Base-by-base conservation (phyloP, 306 rosid species). In the Spatholobus suberectus region DNA sequence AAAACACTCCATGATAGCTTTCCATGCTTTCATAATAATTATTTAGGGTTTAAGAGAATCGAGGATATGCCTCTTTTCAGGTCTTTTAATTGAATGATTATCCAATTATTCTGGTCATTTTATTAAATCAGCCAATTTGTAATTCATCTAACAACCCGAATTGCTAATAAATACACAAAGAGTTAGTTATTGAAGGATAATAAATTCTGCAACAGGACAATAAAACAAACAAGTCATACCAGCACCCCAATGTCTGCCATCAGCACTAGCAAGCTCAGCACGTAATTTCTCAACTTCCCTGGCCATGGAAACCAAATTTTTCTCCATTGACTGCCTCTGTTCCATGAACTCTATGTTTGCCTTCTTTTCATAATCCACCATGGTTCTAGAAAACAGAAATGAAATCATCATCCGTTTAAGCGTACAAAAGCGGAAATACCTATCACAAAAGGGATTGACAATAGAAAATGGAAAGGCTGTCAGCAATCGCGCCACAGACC, bases 321-420 rank as follows among this genome's bases (percentile, higher is more conserved):
- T 94, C 89, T 92, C 97, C 98, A 94, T 90, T 17, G 91, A 86
- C 90, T 91, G 97, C 84, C 94, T 91, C 87, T 94, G 98, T 76
- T 92, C 96, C 94, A 91, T 81, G 90, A 92, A 85, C 85, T 94
- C 97, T 44, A 91, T 75, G 79, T 90, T 92, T 81, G 97, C 93
- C 86, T 94, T 90, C 91, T 92, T 94, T 80, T 94, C 98, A 81
- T 87, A 91, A 79, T 92, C 97, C 71, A 86, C 83, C 75, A 90
- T 83, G 63, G 89, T 68, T 82, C 98, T 94, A 78, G 49, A 65
- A 59, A 80, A 80, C 68, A 74, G 76, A 83, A 85, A 47, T 17
- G 38, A n/a, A 46, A 55, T 12, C 8, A 20, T 70, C 35, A 80
- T 35, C 43, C 71, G 59, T 47, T 69, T 55, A 49, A 51, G 32